Evolutionary conservation across 2,329 filamentous ascomycete genomes (phyloP).

Genomic region (Aschersonia sp.): DNA sequence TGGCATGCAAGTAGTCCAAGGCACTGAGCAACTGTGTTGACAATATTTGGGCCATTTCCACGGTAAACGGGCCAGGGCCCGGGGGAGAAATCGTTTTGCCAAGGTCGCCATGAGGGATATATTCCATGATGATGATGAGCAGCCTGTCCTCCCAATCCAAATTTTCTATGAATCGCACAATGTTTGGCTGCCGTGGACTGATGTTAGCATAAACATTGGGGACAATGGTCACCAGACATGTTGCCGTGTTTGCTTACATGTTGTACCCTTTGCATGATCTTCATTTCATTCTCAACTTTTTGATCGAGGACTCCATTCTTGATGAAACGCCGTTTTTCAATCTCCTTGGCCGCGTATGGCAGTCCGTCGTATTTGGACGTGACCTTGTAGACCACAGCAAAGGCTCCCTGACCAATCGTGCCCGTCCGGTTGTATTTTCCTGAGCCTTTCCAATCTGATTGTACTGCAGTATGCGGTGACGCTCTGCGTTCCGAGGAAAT

Average conservation of each 20-base stretch:
- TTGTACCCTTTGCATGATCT: conserved; percentile 74
- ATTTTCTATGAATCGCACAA: conserved; percentile 84
- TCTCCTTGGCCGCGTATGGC: conserved; percentile 82
- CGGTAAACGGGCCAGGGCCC: conserved; percentile 45
- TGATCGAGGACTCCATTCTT: conserved; percentile 82
- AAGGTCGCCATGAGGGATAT: conserved; percentile 67
- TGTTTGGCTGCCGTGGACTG: conserved; percentile 46
- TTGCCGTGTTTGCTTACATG: conserved; percentile 45
- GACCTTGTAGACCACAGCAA: conserved; percentile 84
- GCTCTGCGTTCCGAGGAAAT: conserved; percentile 12
- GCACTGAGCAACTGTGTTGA: conserved; percentile 66
- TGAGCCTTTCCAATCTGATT: conserved; percentile 68
- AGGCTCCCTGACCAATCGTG: conserved; percentile 81
- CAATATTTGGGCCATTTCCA: conserved; percentile 56
- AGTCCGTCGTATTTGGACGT: conserved; percentile 73
- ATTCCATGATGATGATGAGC: conserved; percentile 98
- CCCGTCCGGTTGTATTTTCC: conserved; percentile 70
- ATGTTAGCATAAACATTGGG: conserved; percentile 2
- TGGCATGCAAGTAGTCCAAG: conserved; percentile 70
- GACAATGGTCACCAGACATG: no score
- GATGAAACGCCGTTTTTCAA: conserved; percentile 85
- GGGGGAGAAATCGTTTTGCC: conserved; percentile 47
- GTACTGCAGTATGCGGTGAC: conserved; percentile 11
- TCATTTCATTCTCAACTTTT: conserved; percentile 94
- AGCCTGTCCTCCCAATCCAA: conserved; percentile 67